phyloP scores from a whole-genome alignment of 116 monocot species.

The Thalassia testudinum region DNA sequence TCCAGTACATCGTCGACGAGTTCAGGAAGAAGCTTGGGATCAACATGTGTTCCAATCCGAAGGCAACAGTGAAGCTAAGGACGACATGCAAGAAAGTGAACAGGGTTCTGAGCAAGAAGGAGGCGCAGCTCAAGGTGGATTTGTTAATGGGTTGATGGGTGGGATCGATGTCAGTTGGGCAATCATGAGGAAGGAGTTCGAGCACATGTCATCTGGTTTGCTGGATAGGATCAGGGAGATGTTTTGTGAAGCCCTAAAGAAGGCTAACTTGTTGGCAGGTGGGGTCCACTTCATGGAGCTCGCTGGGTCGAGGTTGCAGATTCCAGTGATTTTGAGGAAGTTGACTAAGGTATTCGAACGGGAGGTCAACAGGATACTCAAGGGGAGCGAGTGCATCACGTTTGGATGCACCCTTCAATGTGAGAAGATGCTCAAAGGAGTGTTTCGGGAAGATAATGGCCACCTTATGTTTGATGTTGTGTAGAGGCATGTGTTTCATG shows the following conservation, averaged over 20 bases:
- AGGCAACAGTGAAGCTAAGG: slow-evolving; percentile 46
- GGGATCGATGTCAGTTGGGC: slow-evolving; percentile 61
- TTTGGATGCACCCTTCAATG: slow-evolving; percentile 83
- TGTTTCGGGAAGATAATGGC: too few relatives aligned
- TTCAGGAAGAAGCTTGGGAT: slow-evolving; percentile 21
- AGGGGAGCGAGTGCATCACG: slow-evolving; percentile 15
- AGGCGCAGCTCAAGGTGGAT: slow-evolving; percentile 64
- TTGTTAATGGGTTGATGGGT: slow-evolving; percentile 91
- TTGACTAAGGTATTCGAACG: slow-evolving; percentile 45
- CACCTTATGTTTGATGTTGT: too few relatives aligned
- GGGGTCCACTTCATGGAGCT: slow-evolving; percentile 58
- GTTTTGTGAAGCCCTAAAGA: slow-evolving; percentile 38
- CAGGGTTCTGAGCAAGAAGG: slow-evolving; percentile 79
- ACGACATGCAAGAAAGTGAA: slow-evolving; percentile 83
- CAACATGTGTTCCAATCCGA: slow-evolving; percentile 40
- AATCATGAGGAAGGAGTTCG: slow-evolving; percentile 84
- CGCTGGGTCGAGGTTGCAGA: slow-evolving; percentile 76
- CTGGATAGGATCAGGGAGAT: slow-evolving; percentile 45
- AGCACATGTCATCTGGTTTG: slow-evolving; percentile 40
- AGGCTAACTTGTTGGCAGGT: slow-evolving; percentile 31
- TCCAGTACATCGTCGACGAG: slow-evolving; percentile 44
- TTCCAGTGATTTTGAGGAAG: slow-evolving; percentile 42
- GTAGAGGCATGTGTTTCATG: too few relatives aligned
- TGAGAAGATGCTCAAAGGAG: slow-evolving; percentile 26
- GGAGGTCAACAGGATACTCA: slow-evolving; percentile 67